Base-by-base conservation (phyloP, 2,329 filamentous ascomycete species). In the Claviceps pazoutovae region DNA sequence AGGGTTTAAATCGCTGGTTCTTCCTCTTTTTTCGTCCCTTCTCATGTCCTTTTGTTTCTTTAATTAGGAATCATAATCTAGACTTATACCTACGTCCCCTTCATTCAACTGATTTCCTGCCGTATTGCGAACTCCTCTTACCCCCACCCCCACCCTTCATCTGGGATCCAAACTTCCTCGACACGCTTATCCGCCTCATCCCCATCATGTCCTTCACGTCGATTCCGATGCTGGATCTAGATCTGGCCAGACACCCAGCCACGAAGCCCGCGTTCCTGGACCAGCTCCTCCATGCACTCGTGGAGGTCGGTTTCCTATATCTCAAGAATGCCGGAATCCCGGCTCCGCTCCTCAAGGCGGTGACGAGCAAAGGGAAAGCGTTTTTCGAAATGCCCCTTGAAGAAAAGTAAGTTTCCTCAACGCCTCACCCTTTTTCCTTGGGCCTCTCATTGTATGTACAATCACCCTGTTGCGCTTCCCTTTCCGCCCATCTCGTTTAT, bases 261-360 rank as follows among this genome's bases (percentile, higher is more conserved):
- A 83, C 84, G 0, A 94, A 93, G 67, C 76, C 84, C 2, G 70
- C 69, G 36, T 93, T 95, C 60, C 76, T 94, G 0, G 66, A 71
- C 1, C 74, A 86, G 51, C 74, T 95, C 36, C 83, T 85, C 16
- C 73, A 85, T 66, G 86, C 87, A 0, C 70, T 95, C 36, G 78
- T 95, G 60, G 84, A 91, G 64, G 86, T 94, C n/a, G 88, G 88
- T 1, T 95, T 95, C 61, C 66, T 94, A 21, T 95, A 95, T 62
- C 77, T 95, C 55, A 84, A 83, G 62, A 89, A 94, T 61, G 83
- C 86, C 2, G 85, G 84, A 21, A 81, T 91, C 49, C 73, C 83
- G 5, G 75, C 83, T 16, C 71, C 76, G 41, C 68, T 91, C 50
- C 80, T 86, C 58, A 62, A 77, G 23, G 67, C 75, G 55, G 86